A percentile compares a stretch with the other conserved stretches of the same genome.
phyloP scores from a whole-genome alignment of 768 basidiomycete genomes.

The Kwoniella dendrophila region DNA sequence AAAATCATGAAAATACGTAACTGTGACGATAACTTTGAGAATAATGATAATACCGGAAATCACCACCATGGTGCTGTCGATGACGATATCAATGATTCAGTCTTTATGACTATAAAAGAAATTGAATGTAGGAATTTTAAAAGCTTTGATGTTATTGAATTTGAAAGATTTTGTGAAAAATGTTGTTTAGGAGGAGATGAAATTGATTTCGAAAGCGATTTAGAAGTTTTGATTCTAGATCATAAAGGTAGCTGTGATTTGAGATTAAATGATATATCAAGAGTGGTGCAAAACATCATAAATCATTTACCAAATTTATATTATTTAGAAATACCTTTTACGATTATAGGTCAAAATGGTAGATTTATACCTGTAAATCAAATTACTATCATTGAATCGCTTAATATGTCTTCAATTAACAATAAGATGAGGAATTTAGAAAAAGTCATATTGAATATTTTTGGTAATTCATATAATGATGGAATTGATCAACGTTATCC shows the following conservation, averaged over 20 bases:
- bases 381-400: background rate
- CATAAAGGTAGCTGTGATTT: too few relatives aligned
- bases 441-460: background rate
- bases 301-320: conserved; percentile 1
- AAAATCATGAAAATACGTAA: too few relatives aligned
- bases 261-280: background rate
- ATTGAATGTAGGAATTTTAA: background rate
- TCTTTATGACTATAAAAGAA: background rate
- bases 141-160: background rate
- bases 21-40: too few relatives aligned
- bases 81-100: background rate
- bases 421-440: background rate
- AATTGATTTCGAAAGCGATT: too few relatives aligned
- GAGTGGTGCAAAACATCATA: background rate
- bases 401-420: too few relatives aligned
- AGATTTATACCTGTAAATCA: conserved; percentile 4
- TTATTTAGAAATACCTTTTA: background rate
- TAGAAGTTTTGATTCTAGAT: conserved; percentile 14
- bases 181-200: too few relatives aligned
- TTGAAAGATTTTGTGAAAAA: conserved; percentile 12
- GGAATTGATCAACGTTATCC: background rate
- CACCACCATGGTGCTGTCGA: too few relatives aligned
- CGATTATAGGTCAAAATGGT: background rate
- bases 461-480: background rate
- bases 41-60: too few relatives aligned